Base-by-base conservation (phyloP, 768 basidiomycete species). In the Hypholoma sublateritium region DNA sequence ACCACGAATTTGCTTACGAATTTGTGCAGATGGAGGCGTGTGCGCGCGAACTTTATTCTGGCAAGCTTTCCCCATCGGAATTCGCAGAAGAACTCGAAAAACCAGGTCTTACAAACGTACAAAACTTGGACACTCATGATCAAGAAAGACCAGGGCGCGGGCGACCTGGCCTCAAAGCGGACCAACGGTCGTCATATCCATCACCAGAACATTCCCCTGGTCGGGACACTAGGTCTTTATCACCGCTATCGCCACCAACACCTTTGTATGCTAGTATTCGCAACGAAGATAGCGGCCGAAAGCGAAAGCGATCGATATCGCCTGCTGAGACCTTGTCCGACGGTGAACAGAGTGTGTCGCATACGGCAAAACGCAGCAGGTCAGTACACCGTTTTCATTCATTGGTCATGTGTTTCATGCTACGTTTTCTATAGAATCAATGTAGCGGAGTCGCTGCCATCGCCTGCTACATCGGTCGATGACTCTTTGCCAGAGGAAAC, bases 221-320 rank as follows among this genome's bases (percentile, higher is more conserved):
- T 3, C 41, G 13, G 6, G 43, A 22, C 16, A 17, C 42, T 59
- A 66, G 24, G 67, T 75, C 1, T 69, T 72, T 42, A 69, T 69
- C 55, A n/a, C 32, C 28, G n/a, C 35, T 39, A 17, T 37, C 49
- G n/a, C 41, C 41, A n/a, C 5, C 19, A 5, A 14, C 22, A 11
- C 8, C 19, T 12, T 12, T 32, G 17, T 54, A 25, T 19, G 13
- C 17, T 19, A 6, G 8, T 6, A 22, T 45, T 45, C 17, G 5
- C 5, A 16, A 28, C 5, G 45, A 25, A 5, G 2, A 47, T 43
- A 17, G 17, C 2, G 7, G 9, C 12, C 17, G 21, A 16, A 47
- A 47, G 25, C 46, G 46, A 25, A 24, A 47, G 14, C 46, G 46
- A 14, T 47, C 46, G 19, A n/a, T 24, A 2, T 47, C 21, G 1